Base-by-base conservation (phyloP, 305 asterid species). In the Fraxinus sp. region DNA sequence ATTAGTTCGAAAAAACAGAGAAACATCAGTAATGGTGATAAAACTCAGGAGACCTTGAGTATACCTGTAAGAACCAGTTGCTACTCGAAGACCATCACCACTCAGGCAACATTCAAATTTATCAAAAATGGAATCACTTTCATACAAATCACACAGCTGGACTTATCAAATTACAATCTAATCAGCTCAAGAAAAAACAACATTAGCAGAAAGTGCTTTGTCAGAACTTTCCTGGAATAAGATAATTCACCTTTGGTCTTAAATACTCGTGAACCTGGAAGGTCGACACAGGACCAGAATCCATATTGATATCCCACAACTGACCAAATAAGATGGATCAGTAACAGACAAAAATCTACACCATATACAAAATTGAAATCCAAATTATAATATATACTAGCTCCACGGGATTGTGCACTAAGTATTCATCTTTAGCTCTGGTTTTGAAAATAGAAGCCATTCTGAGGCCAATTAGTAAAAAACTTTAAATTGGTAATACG, bases 281-380 rank as follows among this genome's bases (percentile, higher is more conserved):
- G 70, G 98, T 96, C 20, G 97, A 64, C 79, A 96, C 99, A 70
- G 99, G 99, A 82, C 98, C 98, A 84, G 99, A 91, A 90, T 96
- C 98, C 99, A 94, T 96, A 84, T 96, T 96, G 46, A 96, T 88
- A 86, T 96, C 99, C 99, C 99, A 96, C 83, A 96, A 86, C 99
- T 96, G 94, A 88, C 83, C 75, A 74, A 77, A 75, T 72, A 75
- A 75, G 68, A 79, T 77, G 79, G 57, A 85, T 81, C 78, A 83
- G 75, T 30, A 43, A 80, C 36, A 55, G 80, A 77, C 22, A 68
- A 81, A 52, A 18, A 82, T 49, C 24, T n/a, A 49, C 78, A 77
- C 35, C 71, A 57, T n/a, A 36, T 36, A 66, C 76, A 81, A 55
- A 41, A 70, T 57, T 62, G 37, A 57, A 77, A 26, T 73, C 49